Percentiles rank a stretch among this genome's conserved stretches.
phyloP scores from a whole-genome alignment of 2,329 filamentous ascomycete species.

The Cytospora piceicola region DNA sequence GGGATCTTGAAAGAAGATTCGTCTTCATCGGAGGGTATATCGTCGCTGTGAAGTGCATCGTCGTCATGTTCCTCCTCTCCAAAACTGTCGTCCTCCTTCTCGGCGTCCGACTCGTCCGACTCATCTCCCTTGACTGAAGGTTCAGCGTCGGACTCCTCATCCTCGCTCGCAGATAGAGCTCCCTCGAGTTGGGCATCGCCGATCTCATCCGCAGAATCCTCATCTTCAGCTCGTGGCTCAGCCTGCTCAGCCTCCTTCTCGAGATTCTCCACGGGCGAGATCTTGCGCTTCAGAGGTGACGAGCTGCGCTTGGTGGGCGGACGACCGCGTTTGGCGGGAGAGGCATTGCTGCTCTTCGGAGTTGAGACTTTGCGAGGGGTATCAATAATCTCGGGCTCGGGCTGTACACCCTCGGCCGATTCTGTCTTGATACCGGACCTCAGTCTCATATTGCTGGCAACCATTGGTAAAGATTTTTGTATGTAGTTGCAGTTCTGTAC shows the following conservation, averaged over 20 bases:
- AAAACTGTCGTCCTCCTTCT: constrained; percentile 47
- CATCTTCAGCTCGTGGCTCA: background rate
- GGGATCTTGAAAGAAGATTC: constrained; percentile 22
- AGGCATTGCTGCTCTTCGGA: constrained; percentile 12
- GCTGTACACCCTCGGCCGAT: constrained; percentile 27
- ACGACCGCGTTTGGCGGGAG: constrained; percentile 14
- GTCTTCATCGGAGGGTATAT: constrained; percentile 45
- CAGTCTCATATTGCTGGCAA: constrained; percentile 26
- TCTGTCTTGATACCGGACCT: constrained; percentile 29
- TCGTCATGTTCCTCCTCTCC: constrained; percentile 48
- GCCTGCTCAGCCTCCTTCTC: constrained; percentile 37
- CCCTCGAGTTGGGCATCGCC: constrained; percentile 58
- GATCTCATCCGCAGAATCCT: constrained; percentile 63
- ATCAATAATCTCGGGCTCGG: constrained; percentile 19
- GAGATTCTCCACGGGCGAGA: constrained; percentile 55
- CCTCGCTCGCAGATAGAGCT: constrained; percentile 60
- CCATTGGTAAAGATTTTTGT: constrained; percentile 7
- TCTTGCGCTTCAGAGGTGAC: constrained; percentile 65
- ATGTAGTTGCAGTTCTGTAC: constrained; percentile 3
- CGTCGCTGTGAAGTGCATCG: constrained; percentile 45
- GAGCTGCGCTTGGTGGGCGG: constrained; percentile 14
- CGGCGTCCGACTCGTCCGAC: constrained; percentile 48
- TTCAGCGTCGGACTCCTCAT: constrained; percentile 61
- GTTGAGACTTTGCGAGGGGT: constrained; percentile 15
- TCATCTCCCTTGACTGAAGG: constrained; percentile 53